Percentiles rank a stretch among this genome's conserved stretches.
phyloP scores from a whole-genome alignment of 2,329 filamentous ascomycete genomes.

The Ophiostoma piceae region DNA sequence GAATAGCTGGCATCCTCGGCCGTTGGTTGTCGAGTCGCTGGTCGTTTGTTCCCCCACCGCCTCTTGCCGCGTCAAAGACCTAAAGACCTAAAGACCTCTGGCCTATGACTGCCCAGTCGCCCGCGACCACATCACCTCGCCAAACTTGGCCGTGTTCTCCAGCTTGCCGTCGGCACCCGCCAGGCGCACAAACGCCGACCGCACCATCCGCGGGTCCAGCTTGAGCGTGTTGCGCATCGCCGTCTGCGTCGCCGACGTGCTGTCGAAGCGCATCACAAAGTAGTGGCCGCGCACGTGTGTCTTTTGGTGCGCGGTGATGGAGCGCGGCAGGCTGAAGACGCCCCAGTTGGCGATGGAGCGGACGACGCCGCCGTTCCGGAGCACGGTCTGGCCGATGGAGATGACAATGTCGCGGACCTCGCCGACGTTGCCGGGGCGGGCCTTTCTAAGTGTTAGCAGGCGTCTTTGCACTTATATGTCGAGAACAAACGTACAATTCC shows the following conservation, averaged over 20 bases:
- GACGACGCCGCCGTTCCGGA: constrained; percentile 79
- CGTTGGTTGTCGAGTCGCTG: too few species aligned
- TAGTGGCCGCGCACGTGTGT: constrained; percentile 84
- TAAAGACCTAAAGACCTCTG: not conserved
- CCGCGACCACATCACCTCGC: constrained; percentile 45
- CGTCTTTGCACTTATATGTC: too few species aligned
- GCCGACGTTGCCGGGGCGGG: constrained; percentile 79
- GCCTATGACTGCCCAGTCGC: constrained; percentile 26
- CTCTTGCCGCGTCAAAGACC: too few species aligned
- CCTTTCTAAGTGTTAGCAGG: constrained; percentile 47
- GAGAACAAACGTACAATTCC: constrained; percentile 63
- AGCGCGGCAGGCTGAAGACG: constrained; percentile 76
- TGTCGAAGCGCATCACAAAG: constrained; percentile 96
- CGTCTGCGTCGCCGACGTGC: constrained; percentile 66
- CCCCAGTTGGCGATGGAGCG: constrained; percentile 96
- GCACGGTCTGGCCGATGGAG: constrained; percentile 75
- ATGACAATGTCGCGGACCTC: constrained; percentile 97
- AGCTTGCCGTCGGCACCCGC: constrained; percentile 66
- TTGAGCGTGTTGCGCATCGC: constrained; percentile 68
- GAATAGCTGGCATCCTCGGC: too few species aligned
- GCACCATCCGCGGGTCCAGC: constrained; percentile 85
- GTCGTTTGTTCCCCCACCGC: too few species aligned
- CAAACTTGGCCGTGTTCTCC: constrained; percentile 54
- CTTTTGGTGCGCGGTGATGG: constrained; percentile 73
- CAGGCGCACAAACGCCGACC: constrained; percentile 80